These are phyloP conservation scores for Acorus gramineus DNA, from an alignment of 106 monocot genomes.

Conservation along the genomic window DNA sequence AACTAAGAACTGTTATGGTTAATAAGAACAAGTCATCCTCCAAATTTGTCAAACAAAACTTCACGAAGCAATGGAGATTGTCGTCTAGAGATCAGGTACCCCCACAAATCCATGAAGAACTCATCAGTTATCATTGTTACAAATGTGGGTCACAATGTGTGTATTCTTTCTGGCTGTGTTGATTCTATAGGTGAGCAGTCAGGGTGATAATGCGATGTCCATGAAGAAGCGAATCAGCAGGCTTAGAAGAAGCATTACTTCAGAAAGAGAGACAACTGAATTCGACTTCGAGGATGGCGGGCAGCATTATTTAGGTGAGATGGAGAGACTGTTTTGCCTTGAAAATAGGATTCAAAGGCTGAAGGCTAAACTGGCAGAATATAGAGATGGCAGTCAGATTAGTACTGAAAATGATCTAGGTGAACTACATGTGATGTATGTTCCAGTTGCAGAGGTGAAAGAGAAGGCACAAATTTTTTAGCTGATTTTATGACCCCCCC, in stretches of 20 bases:
- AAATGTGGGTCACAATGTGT: no score
- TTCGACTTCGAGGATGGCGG: not conserved
- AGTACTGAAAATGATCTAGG: not conserved
- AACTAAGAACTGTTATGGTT: slow-evolving; percentile 3
- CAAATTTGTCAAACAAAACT: slow-evolving; percentile 7
- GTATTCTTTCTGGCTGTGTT: not conserved
- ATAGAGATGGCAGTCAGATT: not conserved
- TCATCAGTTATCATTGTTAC: no score
- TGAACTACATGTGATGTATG: slow-evolving; percentile 24
- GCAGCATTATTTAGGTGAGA: slow-evolving; percentile 14
- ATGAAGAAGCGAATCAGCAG: not conserved
- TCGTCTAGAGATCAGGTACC: no score
- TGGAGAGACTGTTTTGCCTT: slow-evolving; percentile 42
- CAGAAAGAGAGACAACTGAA: not conserved
- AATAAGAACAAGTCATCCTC: not conserved
- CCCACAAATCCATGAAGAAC: no score
- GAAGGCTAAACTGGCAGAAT: slow-evolving; percentile 23
- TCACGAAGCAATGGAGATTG: not conserved
- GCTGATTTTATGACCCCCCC: not conserved
- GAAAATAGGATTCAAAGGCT: slow-evolving; percentile 34
- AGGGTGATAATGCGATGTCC: not conserved
- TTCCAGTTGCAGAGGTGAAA: slow-evolving; percentile 44
- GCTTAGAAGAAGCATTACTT: not conserved
- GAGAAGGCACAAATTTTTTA: slow-evolving; percentile 16
- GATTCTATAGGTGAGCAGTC: slow-evolving; percentile 6